Conservation (phyloP, 2,329 filamentous ascomycete species). For the Erysiphe neolycopersici region DNA sequence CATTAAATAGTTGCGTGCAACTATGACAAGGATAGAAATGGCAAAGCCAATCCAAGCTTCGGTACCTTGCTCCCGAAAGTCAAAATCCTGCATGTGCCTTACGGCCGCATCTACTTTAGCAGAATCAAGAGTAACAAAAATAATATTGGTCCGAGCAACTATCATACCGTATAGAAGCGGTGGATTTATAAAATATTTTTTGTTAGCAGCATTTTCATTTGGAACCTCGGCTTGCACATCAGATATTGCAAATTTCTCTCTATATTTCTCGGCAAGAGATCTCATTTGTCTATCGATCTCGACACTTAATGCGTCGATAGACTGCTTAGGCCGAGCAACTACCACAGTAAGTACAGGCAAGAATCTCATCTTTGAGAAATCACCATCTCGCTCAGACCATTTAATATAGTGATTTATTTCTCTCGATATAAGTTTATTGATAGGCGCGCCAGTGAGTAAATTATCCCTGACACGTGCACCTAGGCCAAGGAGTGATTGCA, state of each 20-base stretch:
- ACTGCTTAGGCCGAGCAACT: slow-evolving; percentile 4
- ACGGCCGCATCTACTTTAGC: slow-evolving; percentile 7
- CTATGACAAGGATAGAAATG: slow-evolving; percentile 11
- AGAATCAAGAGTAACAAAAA: slow-evolving; percentile 12
- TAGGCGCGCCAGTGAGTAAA: slow-evolving; percentile 1
- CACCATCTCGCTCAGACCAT: slow-evolving; percentile 14
- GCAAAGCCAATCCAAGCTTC: slow-evolving; percentile 15
- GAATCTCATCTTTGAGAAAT: slow-evolving; percentile 9
- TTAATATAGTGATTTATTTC: slow-evolving; percentile 12
- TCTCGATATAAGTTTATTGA: slow-evolving; percentile 10
- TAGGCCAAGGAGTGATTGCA: slow-evolving; percentile 10
- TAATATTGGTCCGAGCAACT: slow-evolving; percentile 8
- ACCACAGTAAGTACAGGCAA: slow-evolving; percentile 10
- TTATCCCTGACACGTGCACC: slow-evolving; percentile 9
- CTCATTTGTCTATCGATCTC: slow-evolving; percentile 9
- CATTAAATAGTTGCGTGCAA: slow-evolving; percentile 12
- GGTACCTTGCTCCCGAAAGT: slow-evolving; percentile 9
- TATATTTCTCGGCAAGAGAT: slow-evolving; percentile 9
- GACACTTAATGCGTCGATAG: slow-evolving; percentile 5
- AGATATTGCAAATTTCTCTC: slow-evolving; percentile 5
- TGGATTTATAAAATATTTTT: slow-evolving; percentile 7
- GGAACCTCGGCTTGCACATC: slow-evolving; percentile 1
- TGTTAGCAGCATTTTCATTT: slow-evolving; percentile 6
- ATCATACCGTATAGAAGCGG: slow-evolving; percentile 14
- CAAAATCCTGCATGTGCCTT: slow-evolving; percentile 9